A percentile compares a stretch with the other conserved stretches of the same genome.
These are phyloP conservation scores for Quercus lobata DNA, from an alignment of 331 rosid species.

Conservation along the genomic window DNA sequence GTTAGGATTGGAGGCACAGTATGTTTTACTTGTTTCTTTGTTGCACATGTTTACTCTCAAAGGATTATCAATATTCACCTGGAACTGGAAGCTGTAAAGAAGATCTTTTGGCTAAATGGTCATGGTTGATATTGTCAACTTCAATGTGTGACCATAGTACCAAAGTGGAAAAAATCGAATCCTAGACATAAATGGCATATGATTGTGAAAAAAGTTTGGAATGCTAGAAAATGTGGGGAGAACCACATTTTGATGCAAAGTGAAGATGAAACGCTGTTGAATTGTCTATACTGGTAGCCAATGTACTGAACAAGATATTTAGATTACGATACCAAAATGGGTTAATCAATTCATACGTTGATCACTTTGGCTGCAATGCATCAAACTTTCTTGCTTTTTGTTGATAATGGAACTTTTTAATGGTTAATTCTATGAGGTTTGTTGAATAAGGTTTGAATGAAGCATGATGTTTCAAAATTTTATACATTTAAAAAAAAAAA, in stretches of 20 bases:
- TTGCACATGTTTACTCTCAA: neutral
- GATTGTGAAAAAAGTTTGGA: neutral
- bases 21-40: neutral
- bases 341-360: neutral
- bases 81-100: too few relatives aligned
- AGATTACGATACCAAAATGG: neutral
- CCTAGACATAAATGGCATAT: neutral
- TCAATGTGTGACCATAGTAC: neutral
- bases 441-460: neutral
- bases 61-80: neutral
- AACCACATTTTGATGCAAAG: neutral
- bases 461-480: neutral
- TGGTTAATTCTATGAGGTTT: neutral
- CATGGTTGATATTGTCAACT: neutral
- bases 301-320: neutral
- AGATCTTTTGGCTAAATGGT: conserved; percentile 14
- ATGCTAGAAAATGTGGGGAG: neutral
- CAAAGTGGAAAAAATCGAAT: neutral
- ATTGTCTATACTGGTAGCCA: neutral
- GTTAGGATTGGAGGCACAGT: neutral
- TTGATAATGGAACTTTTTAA: neutral
- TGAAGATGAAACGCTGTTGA: neutral
- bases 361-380: neutral
- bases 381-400: neutral
- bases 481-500: neutral